Conservation (phyloP, 192 early-diverging fungal species). For the Martensiomyces pterosporus region DNA sequence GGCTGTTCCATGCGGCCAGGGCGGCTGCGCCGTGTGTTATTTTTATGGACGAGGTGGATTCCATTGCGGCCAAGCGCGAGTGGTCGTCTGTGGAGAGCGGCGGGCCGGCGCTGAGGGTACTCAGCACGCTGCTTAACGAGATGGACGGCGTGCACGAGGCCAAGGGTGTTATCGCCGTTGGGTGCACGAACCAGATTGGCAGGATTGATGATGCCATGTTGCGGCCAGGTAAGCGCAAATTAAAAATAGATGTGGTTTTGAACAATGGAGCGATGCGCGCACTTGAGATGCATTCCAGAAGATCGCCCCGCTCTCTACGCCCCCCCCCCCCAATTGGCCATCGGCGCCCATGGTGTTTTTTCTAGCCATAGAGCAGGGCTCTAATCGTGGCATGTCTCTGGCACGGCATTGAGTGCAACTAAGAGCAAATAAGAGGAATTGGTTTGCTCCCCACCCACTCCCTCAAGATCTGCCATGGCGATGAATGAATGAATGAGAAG, state of each 20-base stretch:
- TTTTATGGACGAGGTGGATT: slow-evolving; percentile 94
- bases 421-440: too few relatives aligned
- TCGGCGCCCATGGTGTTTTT: neutral
- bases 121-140: slow-evolving; percentile 94
- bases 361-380: too few relatives aligned
- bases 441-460: too few relatives aligned
- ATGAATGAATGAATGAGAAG: too few relatives aligned
- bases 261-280: neutral
- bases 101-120: slow-evolving; percentile 82
- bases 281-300: too few relatives aligned
- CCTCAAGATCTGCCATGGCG: too few relatives aligned
- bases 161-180: slow-evolving; percentile 80
- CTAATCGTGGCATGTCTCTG: too few relatives aligned
- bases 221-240: slow-evolving; percentile 66
- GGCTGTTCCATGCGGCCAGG: slow-evolving; percentile 78
- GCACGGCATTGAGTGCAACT: too few relatives aligned
- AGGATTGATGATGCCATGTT: slow-evolving; percentile 83
- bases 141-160: slow-evolving; percentile 94
- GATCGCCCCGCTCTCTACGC: too few relatives aligned
- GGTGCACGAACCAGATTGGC: slow-evolving; percentile 86
- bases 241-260: neutral
- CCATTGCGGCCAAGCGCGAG: slow-evolving; percentile 76
- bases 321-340: too few relatives aligned
- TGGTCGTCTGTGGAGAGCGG: slow-evolving; percentile 55
- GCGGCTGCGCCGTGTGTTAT: slow-evolving; percentile 85